A percentile compares a stretch with the other conserved stretches of the same genome.
Evolutionary conservation across 1,284 basidiomycete species (phyloP).

Genomic region (Vanrija sp.): DNA sequence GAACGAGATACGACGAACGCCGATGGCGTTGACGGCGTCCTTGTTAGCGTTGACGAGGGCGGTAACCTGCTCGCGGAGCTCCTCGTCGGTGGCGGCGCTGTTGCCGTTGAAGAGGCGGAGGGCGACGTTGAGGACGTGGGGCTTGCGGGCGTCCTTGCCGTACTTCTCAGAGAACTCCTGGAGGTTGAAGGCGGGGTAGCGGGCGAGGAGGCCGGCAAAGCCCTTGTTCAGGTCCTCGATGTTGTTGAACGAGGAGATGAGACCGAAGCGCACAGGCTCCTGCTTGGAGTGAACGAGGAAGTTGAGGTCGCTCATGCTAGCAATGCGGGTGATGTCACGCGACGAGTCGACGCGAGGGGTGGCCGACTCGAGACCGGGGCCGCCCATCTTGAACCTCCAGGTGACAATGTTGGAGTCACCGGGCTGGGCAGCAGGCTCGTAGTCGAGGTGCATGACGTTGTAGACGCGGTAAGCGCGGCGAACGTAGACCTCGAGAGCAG

Average conservation of each 20-base stretch:
- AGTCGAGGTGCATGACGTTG: conserved; percentile 84
- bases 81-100: conserved; percentile 61
- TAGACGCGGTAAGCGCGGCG: conserved; percentile 91
- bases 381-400: conserved; percentile 89
- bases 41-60: conserved; percentile 70
- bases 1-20: conserved; percentile 87
- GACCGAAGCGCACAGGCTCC: conserved; percentile 82
- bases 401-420: conserved; percentile 74
- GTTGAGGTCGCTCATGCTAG: conserved; percentile 87
- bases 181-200: conserved; percentile 59
- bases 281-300: conserved; percentile 79
- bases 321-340: conserved; percentile 58
- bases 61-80: conserved; percentile 72
- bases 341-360: conserved; percentile 67
- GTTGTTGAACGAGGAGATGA: conserved; percentile 82
- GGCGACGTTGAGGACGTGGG: conserved; percentile 91
- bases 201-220: conserved; percentile 65
- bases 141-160: conserved; percentile 66
- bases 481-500: conserved; percentile 93
- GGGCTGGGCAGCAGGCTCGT: conserved; percentile 84
- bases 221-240: conserved; percentile 67
- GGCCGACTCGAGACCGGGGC: conserved; percentile 71
- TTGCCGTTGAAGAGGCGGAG: conserved; percentile 77
- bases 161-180: conserved; percentile 70
- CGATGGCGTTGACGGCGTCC: conserved; percentile 63